Evolutionary conservation across 257 asterid species (phyloP).

Genomic region (Gardenia jasminoides): DNA sequence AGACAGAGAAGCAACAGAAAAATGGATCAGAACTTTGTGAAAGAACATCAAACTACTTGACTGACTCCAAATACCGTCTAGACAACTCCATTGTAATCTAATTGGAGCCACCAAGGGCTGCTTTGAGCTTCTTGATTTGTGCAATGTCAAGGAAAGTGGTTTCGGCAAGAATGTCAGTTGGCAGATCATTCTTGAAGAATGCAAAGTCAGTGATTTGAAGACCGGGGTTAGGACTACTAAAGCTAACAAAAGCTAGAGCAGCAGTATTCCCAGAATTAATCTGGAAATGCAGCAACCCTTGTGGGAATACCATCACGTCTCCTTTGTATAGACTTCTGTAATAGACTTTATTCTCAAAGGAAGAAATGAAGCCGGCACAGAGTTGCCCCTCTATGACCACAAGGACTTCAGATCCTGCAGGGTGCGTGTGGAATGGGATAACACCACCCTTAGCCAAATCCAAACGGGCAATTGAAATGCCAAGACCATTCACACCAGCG

Average conservation of each 20-base stretch:
- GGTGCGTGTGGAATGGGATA: slow-evolving; percentile 82
- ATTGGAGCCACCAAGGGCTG: slow-evolving; percentile 72
- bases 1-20: not conserved
- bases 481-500: slow-evolving; percentile 70
- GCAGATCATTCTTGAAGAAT: slow-evolving; percentile 66
- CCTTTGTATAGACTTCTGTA: slow-evolving; percentile 54
- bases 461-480: slow-evolving; percentile 58
- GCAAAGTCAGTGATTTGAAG: slow-evolving; percentile 69
- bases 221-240: slow-evolving; percentile 61
- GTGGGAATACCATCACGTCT: slow-evolving; percentile 71
- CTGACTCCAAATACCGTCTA: not conserved
- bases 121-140: slow-evolving; percentile 84
- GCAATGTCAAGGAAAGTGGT: slow-evolving; percentile 64
- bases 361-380: slow-evolving; percentile 64
- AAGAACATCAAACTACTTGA: not conserved
- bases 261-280: slow-evolving; percentile 47
- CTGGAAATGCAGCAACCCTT: slow-evolving; percentile 76
- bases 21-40: not conserved
- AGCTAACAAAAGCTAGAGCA: slow-evolving; percentile 56
- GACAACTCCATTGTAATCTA: slow-evolving; percentile 2
- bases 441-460: slow-evolving; percentile 71
- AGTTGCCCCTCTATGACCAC: slow-evolving; percentile 57
- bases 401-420: slow-evolving; percentile 54
- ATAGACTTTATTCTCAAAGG: slow-evolving; percentile 53
- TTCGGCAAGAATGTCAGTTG: slow-evolving; percentile 60